A percentile compares a stretch with the other conserved stretches of the same genome.
Conservation (phyloP, 345 rosid species). For the Syzygium aqueum region DNA sequence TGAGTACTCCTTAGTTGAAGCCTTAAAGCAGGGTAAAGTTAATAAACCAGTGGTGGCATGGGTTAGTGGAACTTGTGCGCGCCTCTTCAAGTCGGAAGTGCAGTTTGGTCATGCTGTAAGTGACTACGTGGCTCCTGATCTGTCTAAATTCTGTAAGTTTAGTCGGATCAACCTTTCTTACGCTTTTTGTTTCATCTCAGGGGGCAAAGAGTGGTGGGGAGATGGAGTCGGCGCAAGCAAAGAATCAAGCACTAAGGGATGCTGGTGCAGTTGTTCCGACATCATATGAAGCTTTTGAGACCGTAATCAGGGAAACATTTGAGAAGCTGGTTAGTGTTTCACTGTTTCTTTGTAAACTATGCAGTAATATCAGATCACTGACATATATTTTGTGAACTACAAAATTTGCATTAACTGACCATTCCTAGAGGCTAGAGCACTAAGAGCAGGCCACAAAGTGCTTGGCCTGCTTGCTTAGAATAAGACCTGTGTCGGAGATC, state of each 20-base stretch:
- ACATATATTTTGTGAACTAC: neutral
- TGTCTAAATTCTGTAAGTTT: neutral
- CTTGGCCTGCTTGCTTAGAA: neutral
- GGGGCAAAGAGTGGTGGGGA: slow-evolving; percentile 99
- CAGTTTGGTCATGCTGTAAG: slow-evolving; percentile 99
- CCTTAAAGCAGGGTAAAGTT: slow-evolving; percentile 86
- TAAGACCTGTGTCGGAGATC: neutral
- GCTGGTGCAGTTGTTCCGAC: slow-evolving; percentile 95
- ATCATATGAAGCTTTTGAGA: slow-evolving; percentile 78
- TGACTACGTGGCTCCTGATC: neutral
- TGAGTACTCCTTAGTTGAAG: slow-evolving; percentile 95
- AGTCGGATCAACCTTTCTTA: neutral
- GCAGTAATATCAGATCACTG: neutral
- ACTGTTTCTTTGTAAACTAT: neutral
- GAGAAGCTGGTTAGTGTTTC: slow-evolving; percentile 46
- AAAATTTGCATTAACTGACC: neutral
- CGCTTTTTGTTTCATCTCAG: slow-evolving; percentile 22
- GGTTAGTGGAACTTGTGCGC: slow-evolving; percentile 99
- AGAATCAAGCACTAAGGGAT: slow-evolving; percentile 84
- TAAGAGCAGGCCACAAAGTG: neutral
- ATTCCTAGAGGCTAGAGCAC: neutral
- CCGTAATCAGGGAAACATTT: slow-evolving; percentile 77
- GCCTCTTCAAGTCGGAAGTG: slow-evolving; percentile 93
- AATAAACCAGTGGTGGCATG: slow-evolving; percentile 93
- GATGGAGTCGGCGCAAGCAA: slow-evolving; percentile 98